Conservation (phyloP, 2,329 filamentous ascomycete genomes). For the Neofusicoccum kwambonambiense region DNA sequence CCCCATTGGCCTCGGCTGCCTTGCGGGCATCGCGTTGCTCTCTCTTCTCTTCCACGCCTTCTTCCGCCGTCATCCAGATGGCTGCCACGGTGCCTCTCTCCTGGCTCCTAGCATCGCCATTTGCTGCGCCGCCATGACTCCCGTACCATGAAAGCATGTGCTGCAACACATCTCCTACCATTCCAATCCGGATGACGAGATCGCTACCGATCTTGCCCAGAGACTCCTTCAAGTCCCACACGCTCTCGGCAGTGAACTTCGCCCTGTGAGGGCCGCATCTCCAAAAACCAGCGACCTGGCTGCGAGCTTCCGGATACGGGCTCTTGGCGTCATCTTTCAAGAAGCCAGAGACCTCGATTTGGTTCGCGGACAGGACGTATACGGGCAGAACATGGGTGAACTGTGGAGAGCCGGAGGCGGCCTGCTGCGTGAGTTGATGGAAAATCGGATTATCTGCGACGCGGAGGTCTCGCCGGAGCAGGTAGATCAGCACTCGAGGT, state of each 20-base stretch:
- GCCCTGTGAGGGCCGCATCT: slow-evolving; percentile 70
- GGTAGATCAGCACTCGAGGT: slow-evolving; percentile 62
- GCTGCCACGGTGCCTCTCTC: too few species aligned
- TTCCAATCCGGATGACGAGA: slow-evolving; percentile 64
- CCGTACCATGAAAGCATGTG: slow-evolving; percentile 53
- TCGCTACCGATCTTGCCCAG: slow-evolving; percentile 58
- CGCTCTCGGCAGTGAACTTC: slow-evolving; percentile 69
- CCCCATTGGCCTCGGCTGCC: slow-evolving; percentile 52
- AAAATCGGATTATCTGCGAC: slow-evolving; percentile 73
- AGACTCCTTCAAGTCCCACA: slow-evolving; percentile 68
- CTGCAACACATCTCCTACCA: slow-evolving; percentile 57
- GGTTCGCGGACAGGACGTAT: slow-evolving; percentile 66
- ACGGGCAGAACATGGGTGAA: slow-evolving; percentile 69
- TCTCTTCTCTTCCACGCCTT: slow-evolving; percentile 65
- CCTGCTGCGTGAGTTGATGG: slow-evolving; percentile 52
- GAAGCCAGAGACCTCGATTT: slow-evolving; percentile 74
- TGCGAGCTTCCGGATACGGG: slow-evolving; percentile 69
- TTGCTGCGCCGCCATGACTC: not conserved
- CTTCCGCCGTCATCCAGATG: slow-evolving; percentile 69
- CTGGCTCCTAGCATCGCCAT: too few species aligned
- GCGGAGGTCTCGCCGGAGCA: slow-evolving; percentile 71
- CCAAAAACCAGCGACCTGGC: slow-evolving; percentile 66
- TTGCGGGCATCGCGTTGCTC: slow-evolving; percentile 60
- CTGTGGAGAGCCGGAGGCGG: slow-evolving; percentile 22
- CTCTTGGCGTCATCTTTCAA: slow-evolving; percentile 48